Evolutionary conservation across 2,329 filamentous ascomycete genomes (phyloP).

Genomic region (Talaromyces sp.): DNA sequence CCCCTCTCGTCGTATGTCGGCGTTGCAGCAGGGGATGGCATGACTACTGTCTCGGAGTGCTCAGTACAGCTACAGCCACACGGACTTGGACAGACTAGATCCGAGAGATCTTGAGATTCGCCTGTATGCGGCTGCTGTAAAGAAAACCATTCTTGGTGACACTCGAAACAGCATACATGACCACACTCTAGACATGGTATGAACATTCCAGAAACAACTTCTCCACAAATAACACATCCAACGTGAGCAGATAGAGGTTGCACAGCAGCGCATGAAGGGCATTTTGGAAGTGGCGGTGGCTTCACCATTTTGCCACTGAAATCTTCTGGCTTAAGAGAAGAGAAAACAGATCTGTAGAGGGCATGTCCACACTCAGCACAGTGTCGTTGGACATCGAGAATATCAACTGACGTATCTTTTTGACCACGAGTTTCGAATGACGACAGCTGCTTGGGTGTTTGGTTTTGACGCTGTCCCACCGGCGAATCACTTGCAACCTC

Average conservation of each 20-base stretch:
- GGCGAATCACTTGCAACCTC: conserved; percentile 32
- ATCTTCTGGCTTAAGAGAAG: conserved; percentile 22
- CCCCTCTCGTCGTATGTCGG: conserved; percentile 17
- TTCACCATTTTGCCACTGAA: conserved; percentile 23
- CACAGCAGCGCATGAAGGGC: conserved; percentile 35
- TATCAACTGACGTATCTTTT: conserved; percentile 18
- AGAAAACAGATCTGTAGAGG: conserved; percentile 37
- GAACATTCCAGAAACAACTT: conserved; percentile 43
- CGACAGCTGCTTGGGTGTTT: conserved; percentile 21
- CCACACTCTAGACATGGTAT: conserved; percentile 48
- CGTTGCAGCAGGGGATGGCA: conserved; percentile 10
- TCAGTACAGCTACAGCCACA: conserved; percentile 48
- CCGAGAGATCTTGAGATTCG: neutral
- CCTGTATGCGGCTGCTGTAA: conserved; percentile 4
- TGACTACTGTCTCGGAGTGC: conserved; percentile 21
- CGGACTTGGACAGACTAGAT: conserved; percentile 42
- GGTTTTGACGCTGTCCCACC: conserved; percentile 22
- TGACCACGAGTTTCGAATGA: conserved; percentile 22
- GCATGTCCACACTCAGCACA: conserved; percentile 41
- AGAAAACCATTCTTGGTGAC: conserved; percentile 43
- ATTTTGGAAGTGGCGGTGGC: conserved; percentile 25
- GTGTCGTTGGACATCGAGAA: conserved; percentile 42
- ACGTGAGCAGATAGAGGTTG: conserved; percentile 33
- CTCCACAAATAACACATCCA: conserved; percentile 45
- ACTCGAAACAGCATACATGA: conserved; percentile 46